Base-by-base conservation (phyloP, 768 basidiomycete genomes). In the Mrakia frigida region DNA sequence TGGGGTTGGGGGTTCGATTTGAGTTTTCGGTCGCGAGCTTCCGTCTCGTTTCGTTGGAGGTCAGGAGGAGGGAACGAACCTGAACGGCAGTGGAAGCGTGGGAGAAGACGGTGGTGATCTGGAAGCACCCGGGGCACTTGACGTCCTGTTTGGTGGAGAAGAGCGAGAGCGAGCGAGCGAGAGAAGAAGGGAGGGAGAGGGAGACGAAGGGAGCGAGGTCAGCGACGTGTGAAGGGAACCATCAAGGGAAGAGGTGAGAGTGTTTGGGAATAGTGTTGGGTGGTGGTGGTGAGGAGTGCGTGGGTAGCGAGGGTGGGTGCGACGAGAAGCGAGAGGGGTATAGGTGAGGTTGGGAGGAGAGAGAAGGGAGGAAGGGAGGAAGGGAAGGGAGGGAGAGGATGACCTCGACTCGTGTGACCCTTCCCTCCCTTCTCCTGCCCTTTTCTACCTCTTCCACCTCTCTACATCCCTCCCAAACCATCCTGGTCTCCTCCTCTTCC, bases 61-160 rank as follows among this genome's bases (percentile, higher is more conserved):
- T 37, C 10, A 41, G 33, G 33, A 50, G 41, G n/a, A 46, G 10
- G 33, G n/a, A 50, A 74, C 73, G 39, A 46, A 74, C 73, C 73
- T 74, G 74, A 37, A 70, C 67, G 74, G 74, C 97, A 79, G 94
- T 96, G 86, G 98, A 94, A 53, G 96, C 95, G 85, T 99, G 96
- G 80, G 97, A 98, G 90, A 99, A 99, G 82, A 98, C 95, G 80
- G 94, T 95, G 81, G 94, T 94, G 81, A 84, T 84, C 79, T 83
- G 82, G 83, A 83, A 84, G 79, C 83, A 84, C 70, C 83, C 94
- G 81, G 96, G 90, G 86, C 96, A 98, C 86, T 98, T 99, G 82
- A 98, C 95, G 82, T 99, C 97, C 77, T 78, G 59, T 43, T n/a
- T n/a, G n/a, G n/a, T n/a, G n/a, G n/a, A n/a, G n/a, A n/a, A n/a